Evolutionary conservation across 208 protist genomes (phyloP).

Genomic region (Endotrypanum monterogeii): DNA sequence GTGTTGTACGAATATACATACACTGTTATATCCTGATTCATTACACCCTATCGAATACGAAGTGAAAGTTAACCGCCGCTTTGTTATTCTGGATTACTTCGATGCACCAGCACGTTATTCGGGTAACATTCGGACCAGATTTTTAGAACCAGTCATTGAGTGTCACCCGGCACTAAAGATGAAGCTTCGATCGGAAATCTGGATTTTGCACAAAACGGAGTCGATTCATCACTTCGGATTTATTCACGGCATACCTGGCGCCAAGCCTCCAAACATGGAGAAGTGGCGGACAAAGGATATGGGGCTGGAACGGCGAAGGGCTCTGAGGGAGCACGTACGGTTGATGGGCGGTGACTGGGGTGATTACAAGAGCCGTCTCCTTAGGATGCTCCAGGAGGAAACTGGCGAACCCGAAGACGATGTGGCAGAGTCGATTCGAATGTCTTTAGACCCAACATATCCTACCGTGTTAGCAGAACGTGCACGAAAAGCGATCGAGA

Average conservation of each 20-base stretch:
- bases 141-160: conserved; percentile 27
- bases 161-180: conserved; percentile 26
- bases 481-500: conserved; percentile 47
- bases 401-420: conserved; percentile 81
- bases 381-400: conserved; percentile 77
- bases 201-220: conserved; percentile 84
- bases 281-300: conserved; percentile 23
- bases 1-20: conserved; percentile 82
- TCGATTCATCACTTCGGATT: conserved; percentile 75
- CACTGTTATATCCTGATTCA: conserved; percentile 60
- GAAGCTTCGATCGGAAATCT: conserved; percentile 83
- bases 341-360: conserved; percentile 84
- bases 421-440: conserved; percentile 74
- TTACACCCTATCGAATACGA: conserved; percentile 91
- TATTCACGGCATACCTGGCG: conserved; percentile 87
- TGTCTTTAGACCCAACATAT: conserved; percentile 86
- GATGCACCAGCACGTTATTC: conserved; percentile 64
- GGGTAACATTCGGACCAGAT: conserved; percentile 31
- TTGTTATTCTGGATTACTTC: conserved; percentile 92
- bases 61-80: conserved; percentile 83
- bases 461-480: conserved; percentile 60
- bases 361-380: conserved; percentile 78
- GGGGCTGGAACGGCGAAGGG: conserved; percentile 32
- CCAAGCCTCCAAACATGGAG: conserved; percentile 60
- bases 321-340: conserved; percentile 61